Base-by-base conservation (phyloP, 441 rosid genomes). In the Cnidoscolus chayamansa region DNA sequence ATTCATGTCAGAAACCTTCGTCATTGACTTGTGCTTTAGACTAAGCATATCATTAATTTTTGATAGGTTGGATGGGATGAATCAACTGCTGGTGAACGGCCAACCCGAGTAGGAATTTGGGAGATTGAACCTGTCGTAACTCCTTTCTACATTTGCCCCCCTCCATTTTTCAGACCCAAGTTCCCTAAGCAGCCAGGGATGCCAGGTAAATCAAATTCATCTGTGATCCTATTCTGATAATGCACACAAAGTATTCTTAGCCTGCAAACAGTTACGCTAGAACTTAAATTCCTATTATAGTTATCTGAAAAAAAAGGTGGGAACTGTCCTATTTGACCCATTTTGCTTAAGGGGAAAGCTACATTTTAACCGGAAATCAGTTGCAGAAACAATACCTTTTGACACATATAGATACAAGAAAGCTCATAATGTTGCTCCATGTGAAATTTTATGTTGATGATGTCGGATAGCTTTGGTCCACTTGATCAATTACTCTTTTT, bases 51-150 rank as follows among this genome's bases (percentile, higher is more conserved):
- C 20, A 9, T 10, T 43, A 12, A 53, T 57, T 73, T 64, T 65
- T 35, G 40, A 68, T 76, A 94, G 98, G 97, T 94, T 65, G 97
- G 97, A 53, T 94, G 98, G 98, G 98, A 91, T 79, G 97, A 94
- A 76, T 94, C 97, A 30, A 83, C 98, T 57, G 90, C 95, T 61
- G 97, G 97, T 75, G 98, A 90, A 63, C 76, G 97, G 60, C 98
- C 93, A 57, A 86, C 85, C 70, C 82, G 97, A 66, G 98, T 94
- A 75, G 90, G 97, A 7, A 77, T 94, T 48, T 94, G 98, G 98
- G 98, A 92, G 15, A 82, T 83, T 65, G 97, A 94, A 75, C 98
- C 97, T 0, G 97, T 94, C 16, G 83, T 88, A 64, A 86, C 97
- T 78, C 98, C 98, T 35, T 92, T 94, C 76, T 92, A 88, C 86